phyloP scores from a whole-genome alignment of 371 early-diverging fungal species.

The Mucor indicus region DNA sequence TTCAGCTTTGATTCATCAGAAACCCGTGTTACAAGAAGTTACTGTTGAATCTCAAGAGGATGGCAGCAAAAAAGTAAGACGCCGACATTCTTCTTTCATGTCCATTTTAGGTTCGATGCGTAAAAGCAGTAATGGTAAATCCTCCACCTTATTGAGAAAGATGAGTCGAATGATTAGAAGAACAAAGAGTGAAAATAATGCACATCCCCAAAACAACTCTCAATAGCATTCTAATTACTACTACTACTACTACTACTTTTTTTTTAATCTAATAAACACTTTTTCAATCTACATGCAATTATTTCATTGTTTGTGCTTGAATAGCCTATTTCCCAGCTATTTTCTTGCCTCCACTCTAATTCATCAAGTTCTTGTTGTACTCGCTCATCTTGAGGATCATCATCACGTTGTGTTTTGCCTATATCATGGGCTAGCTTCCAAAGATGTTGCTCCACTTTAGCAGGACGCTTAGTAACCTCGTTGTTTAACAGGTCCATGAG shows the following conservation, averaged over 20 bases:
- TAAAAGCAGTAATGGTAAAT: background rate
- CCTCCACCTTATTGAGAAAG: constrained; percentile 6
- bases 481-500: background rate
- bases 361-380: background rate
- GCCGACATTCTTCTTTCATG: constrained; percentile 3
- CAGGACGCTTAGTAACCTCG: background rate
- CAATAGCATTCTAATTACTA: too few species aligned
- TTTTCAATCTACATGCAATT: background rate
- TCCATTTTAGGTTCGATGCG: constrained; percentile 7
- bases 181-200: constrained; percentile 10
- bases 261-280: background rate
- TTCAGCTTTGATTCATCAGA: background rate
- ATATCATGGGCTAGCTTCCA: background rate
- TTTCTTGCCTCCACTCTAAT: background rate
- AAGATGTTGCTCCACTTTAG: constrained; percentile 7
- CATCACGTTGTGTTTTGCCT: background rate
- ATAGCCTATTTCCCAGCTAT: background rate
- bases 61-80: too few species aligned
- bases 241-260: too few species aligned
- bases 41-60: too few species aligned
- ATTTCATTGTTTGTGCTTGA: background rate
- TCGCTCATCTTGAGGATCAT: background rate
- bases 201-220: too few species aligned
- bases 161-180: constrained; percentile 12
- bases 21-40: background rate